These are phyloP conservation scores for Chytridiales sp. DNA, from an alignment of 371 early-diverging fungal species.

Conservation along the genomic window DNA sequence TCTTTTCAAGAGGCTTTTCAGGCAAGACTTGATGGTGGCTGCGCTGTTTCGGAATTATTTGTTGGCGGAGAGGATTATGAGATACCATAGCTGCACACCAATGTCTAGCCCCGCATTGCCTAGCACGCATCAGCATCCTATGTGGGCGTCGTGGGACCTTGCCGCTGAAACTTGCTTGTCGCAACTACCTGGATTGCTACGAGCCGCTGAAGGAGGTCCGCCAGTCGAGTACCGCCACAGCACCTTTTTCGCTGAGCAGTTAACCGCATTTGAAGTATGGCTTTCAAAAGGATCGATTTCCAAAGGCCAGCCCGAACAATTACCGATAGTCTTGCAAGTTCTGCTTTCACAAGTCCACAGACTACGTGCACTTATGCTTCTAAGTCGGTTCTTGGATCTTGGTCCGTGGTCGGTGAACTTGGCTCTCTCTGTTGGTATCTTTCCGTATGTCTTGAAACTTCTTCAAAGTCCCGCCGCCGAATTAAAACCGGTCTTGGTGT, in stretches of 20 bases:
- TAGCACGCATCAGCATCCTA: slow-evolving; percentile 87
- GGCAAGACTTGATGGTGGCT: slow-evolving; percentile 95
- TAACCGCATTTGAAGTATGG: slow-evolving; percentile 97
- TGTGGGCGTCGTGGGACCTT: slow-evolving; percentile 94
- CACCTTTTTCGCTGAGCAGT: slow-evolving; percentile 91
- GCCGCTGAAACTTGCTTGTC: slow-evolving; percentile 92
- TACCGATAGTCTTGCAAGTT: slow-evolving; percentile 96
- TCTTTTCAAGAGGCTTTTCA: slow-evolving; percentile 85
- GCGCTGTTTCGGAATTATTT: slow-evolving; percentile 94
- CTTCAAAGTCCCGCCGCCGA: slow-evolving; percentile 92
- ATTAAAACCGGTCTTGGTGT: slow-evolving; percentile 87
- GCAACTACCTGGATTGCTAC: slow-evolving; percentile 73
- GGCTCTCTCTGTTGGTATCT: slow-evolving; percentile 93
- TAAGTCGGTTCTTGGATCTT: slow-evolving; percentile 89
- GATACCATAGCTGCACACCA: slow-evolving; percentile 87
- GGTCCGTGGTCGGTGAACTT: slow-evolving; percentile 95
- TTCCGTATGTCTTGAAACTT: slow-evolving; percentile 95
- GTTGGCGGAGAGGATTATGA: slow-evolving; percentile 92
- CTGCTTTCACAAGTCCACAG: slow-evolving; percentile 92
- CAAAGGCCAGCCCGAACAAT: slow-evolving; percentile 77
- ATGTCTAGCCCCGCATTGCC: slow-evolving; percentile 85
- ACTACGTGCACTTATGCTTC: slow-evolving; percentile 82
- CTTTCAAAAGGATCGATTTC: slow-evolving; percentile 65
- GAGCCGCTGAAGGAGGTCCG: slow-evolving; percentile 56
- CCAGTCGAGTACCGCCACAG: slow-evolving; percentile 67